phyloP scores from a whole-genome alignment of 2,329 filamentous ascomycete species.

The Colletotrichum horii region DNA sequence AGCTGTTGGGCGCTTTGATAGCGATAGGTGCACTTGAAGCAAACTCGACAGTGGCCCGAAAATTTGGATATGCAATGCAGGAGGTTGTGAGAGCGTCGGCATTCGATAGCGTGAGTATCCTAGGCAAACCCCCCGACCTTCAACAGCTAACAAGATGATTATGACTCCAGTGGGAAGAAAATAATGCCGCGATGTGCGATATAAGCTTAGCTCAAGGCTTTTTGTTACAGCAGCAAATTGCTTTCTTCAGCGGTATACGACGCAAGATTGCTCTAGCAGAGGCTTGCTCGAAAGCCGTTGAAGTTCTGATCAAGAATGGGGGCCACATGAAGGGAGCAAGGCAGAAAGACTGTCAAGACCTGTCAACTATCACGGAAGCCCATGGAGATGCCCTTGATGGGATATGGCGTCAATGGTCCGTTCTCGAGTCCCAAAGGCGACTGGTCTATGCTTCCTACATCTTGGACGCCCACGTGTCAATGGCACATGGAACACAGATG shows the following conservation, averaged over 20 bases:
- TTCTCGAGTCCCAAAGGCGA: not conserved
- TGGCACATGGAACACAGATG: not conserved
- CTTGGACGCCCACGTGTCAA: not conserved
- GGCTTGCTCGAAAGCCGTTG: not conserved
- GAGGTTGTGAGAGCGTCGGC: not conserved
- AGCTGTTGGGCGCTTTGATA: not conserved
- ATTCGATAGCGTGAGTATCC: not conserved
- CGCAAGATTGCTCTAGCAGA: not conserved
- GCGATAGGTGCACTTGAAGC: not conserved
- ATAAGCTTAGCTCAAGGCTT: not conserved
- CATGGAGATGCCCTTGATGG: not conserved
- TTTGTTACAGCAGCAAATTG: not conserved
- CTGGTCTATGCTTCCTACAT: not conserved
- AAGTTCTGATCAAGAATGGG: not conserved
- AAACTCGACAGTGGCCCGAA: not conserved
- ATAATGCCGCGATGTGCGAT: not conserved
- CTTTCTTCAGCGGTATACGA: not conserved
- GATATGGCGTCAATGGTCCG: not conserved
- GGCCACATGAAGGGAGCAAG: not conserved
- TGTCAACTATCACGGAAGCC: not conserved
- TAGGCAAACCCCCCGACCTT: not conserved
- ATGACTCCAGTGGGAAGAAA: not conserved
- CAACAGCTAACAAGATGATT: not conserved
- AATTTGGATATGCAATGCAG: not conserved
- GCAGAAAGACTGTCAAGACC: not conserved